Evolutionary conservation across 441 rosid species (phyloP).

Genomic region (Metrosideros polymorpha): DNA sequence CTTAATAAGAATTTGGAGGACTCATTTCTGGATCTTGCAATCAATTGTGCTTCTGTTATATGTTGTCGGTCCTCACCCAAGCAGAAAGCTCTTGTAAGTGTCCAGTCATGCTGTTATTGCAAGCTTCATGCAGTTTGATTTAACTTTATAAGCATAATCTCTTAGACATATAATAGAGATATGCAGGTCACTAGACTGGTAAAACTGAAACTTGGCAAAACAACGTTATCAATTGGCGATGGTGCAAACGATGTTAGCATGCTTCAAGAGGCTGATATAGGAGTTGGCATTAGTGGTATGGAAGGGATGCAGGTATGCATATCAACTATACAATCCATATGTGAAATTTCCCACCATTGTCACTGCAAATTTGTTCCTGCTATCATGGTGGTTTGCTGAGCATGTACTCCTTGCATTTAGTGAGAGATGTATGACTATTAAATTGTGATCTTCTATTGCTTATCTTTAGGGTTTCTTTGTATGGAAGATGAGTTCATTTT

Average conservation of each 20-base stretch:
- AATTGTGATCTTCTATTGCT: background rate
- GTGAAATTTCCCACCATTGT: background rate
- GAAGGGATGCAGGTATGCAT: conserved; percentile 11
- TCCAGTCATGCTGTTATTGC: background rate
- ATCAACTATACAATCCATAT: background rate
- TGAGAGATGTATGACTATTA: accelerated
- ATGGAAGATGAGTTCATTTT: background rate
- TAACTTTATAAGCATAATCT: background rate
- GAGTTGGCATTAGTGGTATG: conserved; percentile 10
- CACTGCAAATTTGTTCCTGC: background rate
- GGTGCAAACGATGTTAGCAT: conserved; percentile 14
- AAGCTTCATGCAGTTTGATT: background rate
- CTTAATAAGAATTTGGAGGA: background rate
- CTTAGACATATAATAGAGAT: background rate
- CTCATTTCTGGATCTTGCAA: background rate
- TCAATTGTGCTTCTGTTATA: background rate
- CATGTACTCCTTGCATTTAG: background rate
- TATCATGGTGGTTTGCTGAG: background rate
- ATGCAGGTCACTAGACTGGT: conserved; percentile 8
- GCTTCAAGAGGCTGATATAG: conserved; percentile 9
- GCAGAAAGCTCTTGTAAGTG: conserved; percentile 16
- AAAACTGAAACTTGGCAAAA: background rate
- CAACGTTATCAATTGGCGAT: background rate
- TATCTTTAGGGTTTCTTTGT: background rate
- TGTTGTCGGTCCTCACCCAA: conserved; percentile 12